A percentile compares a stretch with the other conserved stretches of the same genome.
Conservation (phyloP, 306 rosid species). For the Cicer pinnatifidum region DNA sequence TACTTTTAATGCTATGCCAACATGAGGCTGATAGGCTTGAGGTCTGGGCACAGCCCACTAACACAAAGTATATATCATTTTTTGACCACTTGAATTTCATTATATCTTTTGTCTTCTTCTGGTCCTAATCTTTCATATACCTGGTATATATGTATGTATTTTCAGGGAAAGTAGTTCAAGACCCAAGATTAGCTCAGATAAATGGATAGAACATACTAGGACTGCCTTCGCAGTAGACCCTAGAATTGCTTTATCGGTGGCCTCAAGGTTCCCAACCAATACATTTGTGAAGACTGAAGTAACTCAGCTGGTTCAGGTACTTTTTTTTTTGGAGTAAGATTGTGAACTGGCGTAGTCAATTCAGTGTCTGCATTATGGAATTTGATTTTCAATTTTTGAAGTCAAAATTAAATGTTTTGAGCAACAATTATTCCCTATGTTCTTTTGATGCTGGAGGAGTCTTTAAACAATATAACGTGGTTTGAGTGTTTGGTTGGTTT, state of each 20-base stretch:
- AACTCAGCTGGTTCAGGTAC: slow-evolving; percentile 88
- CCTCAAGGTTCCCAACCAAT: slow-evolving; percentile 84
- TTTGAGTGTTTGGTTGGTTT: slow-evolving; percentile 15
- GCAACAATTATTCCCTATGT: slow-evolving; percentile 11
- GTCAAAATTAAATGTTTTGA: slow-evolving; percentile 32
- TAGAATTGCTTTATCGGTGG: slow-evolving; percentile 79
- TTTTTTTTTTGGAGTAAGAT: not conserved
- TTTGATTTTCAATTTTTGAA: slow-evolving; percentile 24
- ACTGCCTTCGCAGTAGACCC: slow-evolving; percentile 97
- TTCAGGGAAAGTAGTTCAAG: slow-evolving; percentile 73
- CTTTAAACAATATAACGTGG: slow-evolving; percentile 9
- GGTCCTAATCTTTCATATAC: slow-evolving; percentile 37
- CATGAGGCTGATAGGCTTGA: slow-evolving; percentile 98
- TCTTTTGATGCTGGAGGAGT: slow-evolving; percentile 22
- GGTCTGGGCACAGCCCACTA: slow-evolving; percentile 95
- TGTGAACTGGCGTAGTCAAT: slow-evolving; percentile 38
- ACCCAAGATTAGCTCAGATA: slow-evolving; percentile 79
- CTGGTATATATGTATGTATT: slow-evolving; percentile 34
- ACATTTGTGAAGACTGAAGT: slow-evolving; percentile 80
- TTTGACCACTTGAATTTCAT: slow-evolving; percentile 8
- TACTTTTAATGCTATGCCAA: slow-evolving; percentile 90
- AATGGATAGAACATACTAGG: slow-evolving; percentile 87
- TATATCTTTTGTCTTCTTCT: slow-evolving; percentile 9
- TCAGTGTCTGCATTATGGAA: slow-evolving; percentile 24
- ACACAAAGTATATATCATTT: slow-evolving; percentile 67